Evolutionary conservation across 208 protist genomes (phyloP).

Genomic region (Trypanosoma conorhini): DNA sequence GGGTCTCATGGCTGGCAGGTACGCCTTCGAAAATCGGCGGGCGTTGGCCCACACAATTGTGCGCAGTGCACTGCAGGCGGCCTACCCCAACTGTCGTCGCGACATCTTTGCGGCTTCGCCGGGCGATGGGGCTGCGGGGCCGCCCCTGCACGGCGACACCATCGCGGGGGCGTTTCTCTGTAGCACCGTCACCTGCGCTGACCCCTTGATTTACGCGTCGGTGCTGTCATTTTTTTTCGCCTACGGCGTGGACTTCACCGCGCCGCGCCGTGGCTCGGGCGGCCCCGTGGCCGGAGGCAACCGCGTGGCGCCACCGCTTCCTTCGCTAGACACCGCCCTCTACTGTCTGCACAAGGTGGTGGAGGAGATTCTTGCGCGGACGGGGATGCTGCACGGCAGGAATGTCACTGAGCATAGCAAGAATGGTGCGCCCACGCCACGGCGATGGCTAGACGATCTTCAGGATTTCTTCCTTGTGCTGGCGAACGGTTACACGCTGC

Average conservation of each 20-base stretch:
- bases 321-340: conserved; percentile 9
- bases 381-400: background rate
- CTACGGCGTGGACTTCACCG: conserved; percentile 35
- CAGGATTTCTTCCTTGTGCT: background rate
- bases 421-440: background rate
- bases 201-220: conserved; percentile 33
- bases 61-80: conserved; percentile 27
- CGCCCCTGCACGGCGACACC: conserved; percentile 2
- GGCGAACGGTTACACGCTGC: background rate
- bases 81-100: conserved; percentile 20
- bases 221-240: conserved; percentile 34
- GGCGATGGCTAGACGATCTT: background rate
- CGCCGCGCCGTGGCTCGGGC: background rate
- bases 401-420: background rate
- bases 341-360: conserved; percentile 2
- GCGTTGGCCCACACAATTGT: conserved; percentile 39
- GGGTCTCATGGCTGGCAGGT: background rate
- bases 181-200: conserved; percentile 14
- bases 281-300: background rate
- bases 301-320: background rate
- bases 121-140: background rate
- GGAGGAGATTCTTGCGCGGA: background rate
- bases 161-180: conserved; percentile 33
- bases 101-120: conserved; percentile 13
- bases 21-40: background rate